Conservation (phyloP, 176 grass and related monocot species). For the Alopecurus myosuroides region DNA sequence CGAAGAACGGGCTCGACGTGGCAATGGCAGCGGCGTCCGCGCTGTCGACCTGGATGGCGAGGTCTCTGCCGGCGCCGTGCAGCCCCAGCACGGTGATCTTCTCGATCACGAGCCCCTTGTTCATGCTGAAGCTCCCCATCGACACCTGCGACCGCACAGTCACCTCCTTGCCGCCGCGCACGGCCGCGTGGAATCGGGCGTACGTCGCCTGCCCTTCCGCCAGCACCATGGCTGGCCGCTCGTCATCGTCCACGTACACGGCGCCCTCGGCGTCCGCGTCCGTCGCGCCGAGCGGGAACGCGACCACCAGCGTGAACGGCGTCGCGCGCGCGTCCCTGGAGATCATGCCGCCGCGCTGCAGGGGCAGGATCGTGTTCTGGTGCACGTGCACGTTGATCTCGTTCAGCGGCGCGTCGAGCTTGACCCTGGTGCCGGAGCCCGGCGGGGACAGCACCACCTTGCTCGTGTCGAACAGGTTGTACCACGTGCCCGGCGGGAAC, state of each 20-base stretch:
- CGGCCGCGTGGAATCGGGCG: slow-evolving; percentile 50
- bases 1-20: slow-evolving; percentile 34
- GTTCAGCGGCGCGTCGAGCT: slow-evolving; percentile 58
- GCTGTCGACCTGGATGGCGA: slow-evolving; percentile 50
- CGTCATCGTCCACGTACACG: slow-evolving; percentile 86
- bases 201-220: slow-evolving; percentile 69
- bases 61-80: slow-evolving; percentile 48
- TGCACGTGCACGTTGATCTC: slow-evolving; percentile 87
- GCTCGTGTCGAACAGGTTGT: slow-evolving; percentile 77
- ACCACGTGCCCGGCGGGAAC: slow-evolving; percentile 89
- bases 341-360: slow-evolving; percentile 76
- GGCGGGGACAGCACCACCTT: slow-evolving; percentile 50
- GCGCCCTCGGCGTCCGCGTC: slow-evolving; percentile 53
- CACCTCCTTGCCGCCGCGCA: slow-evolving; percentile 61
- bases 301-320: slow-evolving; percentile 77
- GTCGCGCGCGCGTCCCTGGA: slow-evolving; percentile 57
- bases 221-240: slow-evolving; percentile 77
- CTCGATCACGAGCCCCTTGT: slow-evolving; percentile 57
- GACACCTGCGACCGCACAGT: slow-evolving; percentile 60
- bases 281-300: slow-evolving; percentile 54
- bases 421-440: neutral
- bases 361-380: slow-evolving; percentile 66
- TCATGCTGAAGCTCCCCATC: slow-evolving; percentile 56
- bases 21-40: slow-evolving; percentile 8
- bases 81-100: slow-evolving; percentile 72